Base-by-base conservation (phyloP, 2,329 filamentous ascomycete species). In the Mollisia scopiformis region DNA sequence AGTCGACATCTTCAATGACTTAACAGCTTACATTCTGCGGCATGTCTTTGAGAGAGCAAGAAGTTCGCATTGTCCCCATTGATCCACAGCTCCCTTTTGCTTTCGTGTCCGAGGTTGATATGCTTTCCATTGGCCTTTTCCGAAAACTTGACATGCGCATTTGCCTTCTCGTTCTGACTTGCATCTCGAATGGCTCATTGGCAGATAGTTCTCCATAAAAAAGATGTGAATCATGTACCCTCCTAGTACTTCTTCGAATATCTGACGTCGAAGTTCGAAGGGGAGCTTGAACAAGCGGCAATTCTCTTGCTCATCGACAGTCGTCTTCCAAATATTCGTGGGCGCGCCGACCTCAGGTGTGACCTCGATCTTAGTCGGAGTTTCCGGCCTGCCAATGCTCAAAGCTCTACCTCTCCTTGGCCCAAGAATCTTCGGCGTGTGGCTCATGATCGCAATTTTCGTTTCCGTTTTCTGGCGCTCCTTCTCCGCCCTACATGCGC, bases 1-100 rank as follows among this genome's bases (percentile, higher is more conserved):
- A 19, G 41, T 41, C 30, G 14, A 53, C 4, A 43, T 1, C 16
- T 6, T 21, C 10, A 30, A 21, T 21, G 19, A 23, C 1, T 27
- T 49, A 8, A 59, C 25, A 39, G 63, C 65, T 62, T 54, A 65
- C 65, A 66, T 43, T 19, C 39, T 59, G 27, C 65, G 47, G 55
- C 65, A 66, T 31, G 33, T 63, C 41, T 50, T 53, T 23, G 62
- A 28, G 19, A 65, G 28, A 6, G 58, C 35, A 8, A 66, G 25
- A 33, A 66, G 51, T 31, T 53, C 27, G 7, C 31, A 41, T 11
- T 57, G 51, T 1, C 52, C 62, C 58, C 47, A 60, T n/a, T 21
- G 14, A 58, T 63, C 60, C 25, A 6, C 31, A n/a, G 57, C 58
- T 2, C 61, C 63, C 7, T 33, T 23, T n/a, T 61, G 43, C 43